Conservation (phyloP, 352 stramenopile species). For the Globisporangium solare region DNA sequence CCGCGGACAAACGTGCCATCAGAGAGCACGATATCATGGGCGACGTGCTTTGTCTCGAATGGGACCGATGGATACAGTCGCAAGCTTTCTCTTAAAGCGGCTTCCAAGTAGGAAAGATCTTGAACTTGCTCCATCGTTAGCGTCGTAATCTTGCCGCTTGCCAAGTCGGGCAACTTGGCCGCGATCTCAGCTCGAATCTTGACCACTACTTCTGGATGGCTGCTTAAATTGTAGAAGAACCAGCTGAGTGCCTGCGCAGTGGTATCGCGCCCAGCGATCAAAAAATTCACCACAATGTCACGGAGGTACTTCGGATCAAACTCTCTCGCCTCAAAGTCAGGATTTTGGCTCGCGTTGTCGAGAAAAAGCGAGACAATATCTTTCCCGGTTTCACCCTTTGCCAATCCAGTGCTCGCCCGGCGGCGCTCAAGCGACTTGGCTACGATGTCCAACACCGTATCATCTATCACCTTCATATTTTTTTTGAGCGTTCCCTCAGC, state of each 20-base stretch:
- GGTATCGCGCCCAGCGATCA: constrained; percentile 74
- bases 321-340: background rate
- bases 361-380: constrained; percentile 22
- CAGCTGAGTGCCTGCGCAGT: constrained; percentile 62
- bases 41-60: background rate
- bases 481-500: constrained; percentile 25
- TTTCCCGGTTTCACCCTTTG: background rate
- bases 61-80: constrained; percentile 1
- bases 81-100: constrained; percentile 2
- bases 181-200: constrained; percentile 44
- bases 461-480: constrained; percentile 31
- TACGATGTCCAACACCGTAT: constrained; percentile 33
- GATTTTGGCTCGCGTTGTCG: constrained; percentile 7
- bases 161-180: constrained; percentile 22
- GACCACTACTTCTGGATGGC: constrained; percentile 41
- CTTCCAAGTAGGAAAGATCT: background rate
- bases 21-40: constrained; percentile 2
- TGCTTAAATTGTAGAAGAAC: constrained; percentile 51
- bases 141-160: background rate
- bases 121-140: background rate
- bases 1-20: constrained; percentile 1
- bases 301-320: constrained; percentile 40
- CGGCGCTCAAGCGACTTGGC: constrained; percentile 18
- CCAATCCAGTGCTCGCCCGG: background rate
- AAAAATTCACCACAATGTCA: constrained; percentile 72